Conservation (phyloP, 768 basidiomycete species). For the Leccinum variicolor region DNA sequence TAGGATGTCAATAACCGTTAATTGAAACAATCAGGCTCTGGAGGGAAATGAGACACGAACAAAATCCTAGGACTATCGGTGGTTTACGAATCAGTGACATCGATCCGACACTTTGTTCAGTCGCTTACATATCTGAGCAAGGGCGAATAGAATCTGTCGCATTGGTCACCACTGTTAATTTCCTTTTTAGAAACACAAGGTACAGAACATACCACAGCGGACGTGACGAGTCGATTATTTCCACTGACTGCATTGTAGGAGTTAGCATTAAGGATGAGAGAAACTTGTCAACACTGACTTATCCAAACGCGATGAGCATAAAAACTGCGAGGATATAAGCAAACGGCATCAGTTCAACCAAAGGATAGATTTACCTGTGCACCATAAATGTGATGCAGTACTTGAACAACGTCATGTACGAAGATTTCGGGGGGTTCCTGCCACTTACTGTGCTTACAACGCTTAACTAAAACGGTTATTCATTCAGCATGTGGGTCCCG, state of each 20-base stretch:
- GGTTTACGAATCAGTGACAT: neutral
- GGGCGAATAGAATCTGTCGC: slow-evolving; percentile 5
- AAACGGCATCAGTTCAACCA: neutral
- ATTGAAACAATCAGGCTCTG: neutral
- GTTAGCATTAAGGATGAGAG: neutral
- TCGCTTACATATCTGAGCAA: slow-evolving; percentile 13
- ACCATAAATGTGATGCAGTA: slow-evolving; percentile 18
- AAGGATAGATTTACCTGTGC: slow-evolving; percentile 10
- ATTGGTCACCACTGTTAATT: neutral
- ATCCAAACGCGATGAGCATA: slow-evolving; percentile 27
- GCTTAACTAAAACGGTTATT: neutral
- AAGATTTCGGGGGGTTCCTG: neutral
- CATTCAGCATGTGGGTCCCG: neutral
- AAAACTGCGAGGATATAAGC: slow-evolving; percentile 13
- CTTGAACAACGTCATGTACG: slow-evolving; percentile 7
- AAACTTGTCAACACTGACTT: slow-evolving; percentile 8
- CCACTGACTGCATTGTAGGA: slow-evolving; percentile 13
- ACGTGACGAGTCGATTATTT: slow-evolving; percentile 12
- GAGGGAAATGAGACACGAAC: slow-evolving; percentile 7
- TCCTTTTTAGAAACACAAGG: neutral
- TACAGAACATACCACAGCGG: slow-evolving; percentile 11
- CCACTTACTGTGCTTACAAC: slow-evolving; percentile 2
- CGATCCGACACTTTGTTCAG: neutral
- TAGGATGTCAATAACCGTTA: neutral
- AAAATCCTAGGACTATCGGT: slow-evolving; percentile 10